Base-by-base conservation (phyloP, 345 rosid species). In the Citrus inodora region DNA sequence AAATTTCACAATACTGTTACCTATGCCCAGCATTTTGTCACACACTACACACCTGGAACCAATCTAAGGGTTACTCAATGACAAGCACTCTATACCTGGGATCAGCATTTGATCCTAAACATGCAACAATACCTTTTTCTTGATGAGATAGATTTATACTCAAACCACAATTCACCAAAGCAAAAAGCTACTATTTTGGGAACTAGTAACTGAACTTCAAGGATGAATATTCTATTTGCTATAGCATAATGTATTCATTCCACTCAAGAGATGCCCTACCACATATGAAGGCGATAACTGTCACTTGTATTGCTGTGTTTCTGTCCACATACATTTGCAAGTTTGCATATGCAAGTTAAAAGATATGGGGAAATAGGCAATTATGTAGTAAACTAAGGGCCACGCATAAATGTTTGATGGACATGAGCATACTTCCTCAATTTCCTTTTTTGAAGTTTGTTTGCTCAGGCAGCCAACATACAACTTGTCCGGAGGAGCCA, bases 401-500 rank as follows among this genome's bases (percentile, higher is more conserved):
- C 16, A 74, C 5, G 66, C 55, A 22, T 55, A 67, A 78, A 70
- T 64, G 76, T 63, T 59, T 32, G 80, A 70, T 19, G 38, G 72
- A 79, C 33, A 22, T 35, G 37, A 37, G 66, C 83, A 82, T 89
- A 95, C 97, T 85, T 95, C 95, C 66, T 89, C 89, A 53, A 95
- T 81, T 65, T 93, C 98, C 77, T 73, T 64, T 83, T 79, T 87
- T 66, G 94, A 81, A 73, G 98, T 88, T 66, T 82, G 92, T 84
- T 79, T 92, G 91, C 83, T 85, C 76, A 95, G 80, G 81, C 89
- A 81, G 81, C 97, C 89, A 83, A 91, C 93, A 80, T 92, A 95
- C 78, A 95, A 83, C 79, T 93, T 95, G 28, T 90, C 92, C 61
- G 83, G 85, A 79, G 58, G 19, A 81, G 81, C 88, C 71, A 84